These are phyloP conservation scores for Ballota nigra DNA, from an alignment of 257 asterid genomes.

Conservation along the genomic window DNA sequence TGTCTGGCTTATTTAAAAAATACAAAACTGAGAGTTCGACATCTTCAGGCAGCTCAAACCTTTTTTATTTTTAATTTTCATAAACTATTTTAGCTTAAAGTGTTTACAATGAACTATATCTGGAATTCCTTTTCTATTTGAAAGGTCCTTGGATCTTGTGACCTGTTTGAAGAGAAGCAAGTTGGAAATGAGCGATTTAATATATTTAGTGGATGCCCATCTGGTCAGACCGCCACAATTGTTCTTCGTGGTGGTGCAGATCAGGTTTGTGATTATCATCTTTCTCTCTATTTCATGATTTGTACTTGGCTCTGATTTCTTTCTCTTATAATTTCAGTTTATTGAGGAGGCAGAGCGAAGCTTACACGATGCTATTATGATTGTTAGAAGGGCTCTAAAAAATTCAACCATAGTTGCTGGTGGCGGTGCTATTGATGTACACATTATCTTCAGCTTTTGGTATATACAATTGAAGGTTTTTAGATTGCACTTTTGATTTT, in stretches of 20 bases:
- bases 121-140: not conserved
- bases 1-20: not conserved
- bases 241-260: constrained; percentile 98
- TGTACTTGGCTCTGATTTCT: constrained; percentile 23
- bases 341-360: constrained; percentile 77
- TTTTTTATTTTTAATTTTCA: not conserved
- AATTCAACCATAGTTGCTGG: constrained; percentile 92
- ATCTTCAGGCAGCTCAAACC: not conserved
- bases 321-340: constrained; percentile 36
- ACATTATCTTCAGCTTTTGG: constrained; percentile 20
- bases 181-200: constrained; percentile 96
- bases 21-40: not conserved
- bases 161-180: constrained; percentile 83
- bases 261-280: constrained; percentile 53
- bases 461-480: not conserved
- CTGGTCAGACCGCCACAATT: constrained; percentile 84
- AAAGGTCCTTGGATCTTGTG: constrained; percentile 85
- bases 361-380: constrained; percentile 78
- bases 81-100: not conserved
- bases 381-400: constrained; percentile 81
- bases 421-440: constrained; percentile 94
- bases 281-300: constrained; percentile 7
- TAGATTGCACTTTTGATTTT: not conserved
- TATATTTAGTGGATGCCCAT: constrained; percentile 89
- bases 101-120: not conserved